Evolutionary conservation across 1,139 yeast species (phyloP), one percentile per base, ranked within the genome.

Genomic region (Fermentozyma sake): DNA sequence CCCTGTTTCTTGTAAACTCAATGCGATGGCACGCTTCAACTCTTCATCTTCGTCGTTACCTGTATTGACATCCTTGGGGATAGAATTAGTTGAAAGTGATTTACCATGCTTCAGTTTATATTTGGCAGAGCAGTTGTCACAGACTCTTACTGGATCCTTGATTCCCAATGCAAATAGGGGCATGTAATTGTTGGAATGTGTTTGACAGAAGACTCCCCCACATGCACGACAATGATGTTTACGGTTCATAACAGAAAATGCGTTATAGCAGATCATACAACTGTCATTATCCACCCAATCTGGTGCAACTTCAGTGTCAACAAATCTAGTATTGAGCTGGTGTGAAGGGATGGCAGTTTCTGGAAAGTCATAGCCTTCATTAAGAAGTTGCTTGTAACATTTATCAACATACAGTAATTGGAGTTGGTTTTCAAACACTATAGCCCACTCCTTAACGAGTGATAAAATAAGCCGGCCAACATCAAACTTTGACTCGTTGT

Each of bases 221-320:
- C 99, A 91, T 28, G 95, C 83, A 31, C 98, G 71, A 52, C 98
- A 91, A 56, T 91, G 98, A 53, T 91, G 99, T 50, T 91, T 87
- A 46, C 99, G 69, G 51, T 85, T 87, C 39, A 89, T 64, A 55
- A 89, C 72, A 2, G 93, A 68, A 47, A 91, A 91, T 9, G 80
- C 63, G 19, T 70, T 76, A 30, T 94, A 87, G 45, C 97, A 86
- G 34, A 85, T 78, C 97, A 93, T 89, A 53, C 99, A 91, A 8
- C 85, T 86, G 46, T 87, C 95, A 11, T 87, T 80, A 48, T 93
- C 98, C 14, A 84, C 79, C 99, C 99, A 91, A 45, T 89, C 97
- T 0, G 98, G 98, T 3, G 99, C 96, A 4, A 91, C 89, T 36
- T 79, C 83, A 2, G 96, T 75, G 49, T 91, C 97, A 30, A 89